phyloP scores from a whole-genome alignment of 768 basidiomycete genomes.

The Crepidotus variabilis region DNA sequence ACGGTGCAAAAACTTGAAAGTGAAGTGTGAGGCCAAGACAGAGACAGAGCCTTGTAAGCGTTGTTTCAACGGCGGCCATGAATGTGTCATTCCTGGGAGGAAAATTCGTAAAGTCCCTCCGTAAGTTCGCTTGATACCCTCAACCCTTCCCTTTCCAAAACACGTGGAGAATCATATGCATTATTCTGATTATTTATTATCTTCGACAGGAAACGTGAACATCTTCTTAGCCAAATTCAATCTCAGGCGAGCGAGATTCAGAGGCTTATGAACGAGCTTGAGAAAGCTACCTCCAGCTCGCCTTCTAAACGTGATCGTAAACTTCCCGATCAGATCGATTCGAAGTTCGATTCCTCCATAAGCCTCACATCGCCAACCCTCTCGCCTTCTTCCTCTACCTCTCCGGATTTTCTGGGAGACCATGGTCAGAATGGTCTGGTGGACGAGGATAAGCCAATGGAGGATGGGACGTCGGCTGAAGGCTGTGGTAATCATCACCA shows the following conservation, averaged over 20 bases:
- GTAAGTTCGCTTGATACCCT: constrained; percentile 37
- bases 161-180: neutral
- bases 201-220: constrained; percentile 65
- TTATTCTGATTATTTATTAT: neutral
- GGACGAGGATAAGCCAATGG: constrained; percentile 4
- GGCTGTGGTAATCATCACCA: constrained; percentile 22
- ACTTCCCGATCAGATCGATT: constrained; percentile 13
- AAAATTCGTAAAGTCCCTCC: constrained; percentile 78
- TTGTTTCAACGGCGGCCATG: constrained; percentile 65
- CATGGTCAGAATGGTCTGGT: constrained; percentile 3
- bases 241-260: constrained; percentile 72
- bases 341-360: constrained; percentile 18
- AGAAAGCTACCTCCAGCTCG: constrained; percentile 21
- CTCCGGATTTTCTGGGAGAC: constrained; percentile 22
- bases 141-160: neutral
- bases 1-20: constrained; percentile 66
- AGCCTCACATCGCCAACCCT: constrained; percentile 32
- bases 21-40: constrained; percentile 72
- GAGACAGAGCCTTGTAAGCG: constrained; percentile 75
- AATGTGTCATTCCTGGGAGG: constrained; percentile 79
- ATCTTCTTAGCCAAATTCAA: constrained; percentile 72
- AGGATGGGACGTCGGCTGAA: neutral
- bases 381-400: constrained; percentile 28
- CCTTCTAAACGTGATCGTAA: constrained; percentile 12
- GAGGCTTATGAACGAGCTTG: constrained; percentile 67